Percentiles rank a stretch among this genome's conserved stretches.
Evolutionary conservation across 768 basidiomycete species (phyloP).

Genomic region (Phlebiopsis gigantea): DNA sequence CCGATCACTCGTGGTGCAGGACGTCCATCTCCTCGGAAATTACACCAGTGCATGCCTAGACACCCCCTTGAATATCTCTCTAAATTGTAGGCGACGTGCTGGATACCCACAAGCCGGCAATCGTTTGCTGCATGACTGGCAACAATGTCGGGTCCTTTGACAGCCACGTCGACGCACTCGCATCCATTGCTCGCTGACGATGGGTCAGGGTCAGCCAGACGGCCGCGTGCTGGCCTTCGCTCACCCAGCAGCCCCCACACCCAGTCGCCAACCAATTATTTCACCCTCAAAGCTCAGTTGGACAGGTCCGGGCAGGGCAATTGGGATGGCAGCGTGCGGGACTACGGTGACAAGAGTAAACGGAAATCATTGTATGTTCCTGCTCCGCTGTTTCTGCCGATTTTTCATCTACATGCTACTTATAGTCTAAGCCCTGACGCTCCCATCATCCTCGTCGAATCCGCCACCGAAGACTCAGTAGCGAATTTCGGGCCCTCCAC

Average conservation of each 20-base stretch:
- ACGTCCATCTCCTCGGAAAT: not conserved
- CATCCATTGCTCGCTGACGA: conserved; percentile 71
- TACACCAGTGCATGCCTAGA: not conserved
- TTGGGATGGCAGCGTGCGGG: conserved; percentile 55
- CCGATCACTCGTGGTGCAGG: not conserved
- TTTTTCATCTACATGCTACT: not conserved
- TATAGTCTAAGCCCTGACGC: conserved; percentile 14
- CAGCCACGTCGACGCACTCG: conserved; percentile 35
- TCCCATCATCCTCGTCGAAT: conserved; percentile 25
- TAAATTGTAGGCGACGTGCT: not conserved
- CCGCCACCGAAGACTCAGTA: conserved; percentile 14
- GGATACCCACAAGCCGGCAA: not conserved
- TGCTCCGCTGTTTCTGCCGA: too few species aligned
- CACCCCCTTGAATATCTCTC: not conserved
- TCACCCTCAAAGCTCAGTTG: conserved; percentile 55
- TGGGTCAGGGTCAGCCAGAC: conserved; percentile 12
- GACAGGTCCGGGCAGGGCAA: conserved; percentile 39
- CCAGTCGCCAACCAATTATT: conserved; percentile 46
- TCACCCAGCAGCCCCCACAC: conserved; percentile 4
- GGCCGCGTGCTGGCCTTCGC: not conserved
- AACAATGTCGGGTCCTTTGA: conserved; percentile 17
- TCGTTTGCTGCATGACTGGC: conserved; percentile 16
- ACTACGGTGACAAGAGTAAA: conserved; percentile 37
- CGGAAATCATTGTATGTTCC: conserved; percentile 16
- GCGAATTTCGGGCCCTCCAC: not conserved